These are phyloP conservation scores for Helianthus tuberosus DNA, from an alignment of 129 eudicot genomes.

Conservation along the genomic window DNA sequence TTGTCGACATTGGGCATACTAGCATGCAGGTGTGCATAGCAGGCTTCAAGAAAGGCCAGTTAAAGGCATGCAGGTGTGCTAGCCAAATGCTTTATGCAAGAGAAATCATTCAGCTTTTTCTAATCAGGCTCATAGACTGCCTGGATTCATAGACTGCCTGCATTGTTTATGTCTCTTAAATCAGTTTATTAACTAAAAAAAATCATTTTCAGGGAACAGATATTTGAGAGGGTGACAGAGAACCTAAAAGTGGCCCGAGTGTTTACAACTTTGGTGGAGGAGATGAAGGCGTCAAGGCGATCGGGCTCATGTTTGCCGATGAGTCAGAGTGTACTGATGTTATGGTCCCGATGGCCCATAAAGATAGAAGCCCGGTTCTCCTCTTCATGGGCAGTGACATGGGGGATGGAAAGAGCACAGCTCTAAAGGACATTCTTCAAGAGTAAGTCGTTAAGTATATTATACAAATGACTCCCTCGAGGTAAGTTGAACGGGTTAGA, in stretches of 20 bases:
- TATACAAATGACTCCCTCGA: background rate
- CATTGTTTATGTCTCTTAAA: background rate
- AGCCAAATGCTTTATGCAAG: too few relatives aligned
- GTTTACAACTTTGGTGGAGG: conserved; percentile 89
- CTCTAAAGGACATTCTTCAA: conserved; percentile 87
- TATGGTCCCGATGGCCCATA: conserved; percentile 96
- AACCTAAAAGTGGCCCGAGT: conserved; percentile 95
- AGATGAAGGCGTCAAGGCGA: conserved; percentile 70
- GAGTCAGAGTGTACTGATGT: conserved; percentile 93
- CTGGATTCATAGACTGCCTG: too few relatives aligned
- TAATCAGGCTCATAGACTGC: too few relatives aligned
- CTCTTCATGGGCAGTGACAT: conserved; percentile 99
- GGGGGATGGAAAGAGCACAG: conserved; percentile 99
- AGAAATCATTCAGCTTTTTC: too few relatives aligned
- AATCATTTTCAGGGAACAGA: conserved; percentile 65
- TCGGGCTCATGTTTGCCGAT: conserved; percentile 66
- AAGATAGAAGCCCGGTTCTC: conserved; percentile 94
- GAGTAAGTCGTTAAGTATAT: conserved; percentile 56
- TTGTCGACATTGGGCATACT: conserved; percentile 89
- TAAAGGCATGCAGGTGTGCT: too few relatives aligned
- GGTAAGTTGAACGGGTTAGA: background rate
- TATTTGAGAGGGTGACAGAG: conserved; percentile 89
- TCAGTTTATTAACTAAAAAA: background rate
- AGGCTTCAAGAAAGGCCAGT: conserved; percentile 91
- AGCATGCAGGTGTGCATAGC: conserved; percentile 97